phyloP scores from a whole-genome alignment of 2,329 filamentous ascomycete species.

The Metarhizium guizhouense region DNA sequence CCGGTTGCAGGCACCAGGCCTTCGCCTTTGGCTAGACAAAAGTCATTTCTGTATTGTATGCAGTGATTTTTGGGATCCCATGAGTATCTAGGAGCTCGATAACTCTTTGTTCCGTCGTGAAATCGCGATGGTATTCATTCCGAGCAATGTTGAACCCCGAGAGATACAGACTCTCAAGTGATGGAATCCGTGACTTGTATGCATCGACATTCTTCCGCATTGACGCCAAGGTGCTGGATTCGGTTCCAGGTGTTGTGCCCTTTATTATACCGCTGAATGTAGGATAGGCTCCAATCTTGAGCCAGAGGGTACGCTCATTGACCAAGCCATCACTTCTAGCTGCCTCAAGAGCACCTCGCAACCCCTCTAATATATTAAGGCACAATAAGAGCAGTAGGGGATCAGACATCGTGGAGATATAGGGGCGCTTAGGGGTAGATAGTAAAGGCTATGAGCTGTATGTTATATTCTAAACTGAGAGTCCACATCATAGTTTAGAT shows the following conservation, averaged over 20 bases:
- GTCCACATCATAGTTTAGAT: too few relatives aligned
- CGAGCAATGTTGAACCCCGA: slow-evolving; percentile 55
- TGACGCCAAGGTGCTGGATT: background rate
- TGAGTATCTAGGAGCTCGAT: slow-evolving; percentile 59
- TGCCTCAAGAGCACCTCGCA: background rate
- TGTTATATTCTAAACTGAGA: too few relatives aligned
- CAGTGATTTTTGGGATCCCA: slow-evolving; percentile 70
- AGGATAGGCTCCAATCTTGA: slow-evolving; percentile 1
- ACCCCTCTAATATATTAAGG: too few relatives aligned
- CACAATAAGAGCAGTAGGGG: too few relatives aligned
- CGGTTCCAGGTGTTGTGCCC: background rate
- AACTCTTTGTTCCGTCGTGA: slow-evolving; percentile 26
- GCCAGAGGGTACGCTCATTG: background rate
- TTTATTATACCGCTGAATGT: slow-evolving; percentile 3
- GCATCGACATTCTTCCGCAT: background rate
- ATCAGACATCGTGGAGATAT: too few relatives aligned
- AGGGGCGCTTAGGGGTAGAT: too few relatives aligned
- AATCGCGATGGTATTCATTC: slow-evolving; percentile 55
- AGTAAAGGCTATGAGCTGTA: too few relatives aligned
- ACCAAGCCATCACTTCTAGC: background rate
- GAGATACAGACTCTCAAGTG: background rate
- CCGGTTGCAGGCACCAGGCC: background rate
- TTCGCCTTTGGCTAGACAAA: background rate
- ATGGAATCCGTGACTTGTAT: background rate
- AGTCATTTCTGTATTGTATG: slow-evolving; percentile 49